A percentile compares a stretch with the other conserved stretches of the same genome.
Evolutionary conservation across 352 stramenopile species (phyloP).

Genomic region (Peronosclerospora sorghi): DNA sequence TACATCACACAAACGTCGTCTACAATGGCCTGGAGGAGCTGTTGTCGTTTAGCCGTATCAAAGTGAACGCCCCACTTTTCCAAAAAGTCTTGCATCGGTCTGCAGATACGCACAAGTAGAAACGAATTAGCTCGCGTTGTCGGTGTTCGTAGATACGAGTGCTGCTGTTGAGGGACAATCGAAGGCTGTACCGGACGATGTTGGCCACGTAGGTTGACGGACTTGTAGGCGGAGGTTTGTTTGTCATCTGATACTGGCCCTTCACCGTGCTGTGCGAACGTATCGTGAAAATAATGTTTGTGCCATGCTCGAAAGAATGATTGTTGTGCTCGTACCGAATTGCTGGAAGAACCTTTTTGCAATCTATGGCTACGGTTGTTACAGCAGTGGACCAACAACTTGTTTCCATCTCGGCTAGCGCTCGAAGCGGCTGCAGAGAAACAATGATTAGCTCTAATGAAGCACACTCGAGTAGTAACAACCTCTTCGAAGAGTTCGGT

Average conservation of each 20-base stretch:
- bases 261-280: constrained; percentile 54
- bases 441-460: not conserved
- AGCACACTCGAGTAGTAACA: not conserved
- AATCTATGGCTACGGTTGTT: constrained; percentile 56
- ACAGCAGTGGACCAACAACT: constrained; percentile 57
- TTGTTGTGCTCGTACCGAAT: constrained; percentile 32
- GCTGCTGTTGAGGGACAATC: no score
- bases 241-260: constrained; percentile 85
- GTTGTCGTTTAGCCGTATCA: constrained; percentile 19
- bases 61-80: constrained; percentile 61
- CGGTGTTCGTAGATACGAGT: not conserved
- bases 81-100: constrained; percentile 63
- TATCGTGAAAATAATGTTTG: not conserved
- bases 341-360: constrained; percentile 79
- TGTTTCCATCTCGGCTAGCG: constrained; percentile 31
- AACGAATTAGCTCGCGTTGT: not conserved
- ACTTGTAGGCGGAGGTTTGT: constrained; percentile 62
- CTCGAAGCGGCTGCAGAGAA: constrained; percentile 25
- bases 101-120: constrained; percentile 8
- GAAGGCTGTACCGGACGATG: constrained; percentile 42
- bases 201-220: constrained; percentile 67
- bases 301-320: not conserved
- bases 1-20: constrained; percentile 52
- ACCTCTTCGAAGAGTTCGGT: constrained; percentile 38
- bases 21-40: constrained; percentile 45